Evolutionary conservation across 257 asterid species (phyloP).

Genomic region (Nicotiana obtusifolia): DNA sequence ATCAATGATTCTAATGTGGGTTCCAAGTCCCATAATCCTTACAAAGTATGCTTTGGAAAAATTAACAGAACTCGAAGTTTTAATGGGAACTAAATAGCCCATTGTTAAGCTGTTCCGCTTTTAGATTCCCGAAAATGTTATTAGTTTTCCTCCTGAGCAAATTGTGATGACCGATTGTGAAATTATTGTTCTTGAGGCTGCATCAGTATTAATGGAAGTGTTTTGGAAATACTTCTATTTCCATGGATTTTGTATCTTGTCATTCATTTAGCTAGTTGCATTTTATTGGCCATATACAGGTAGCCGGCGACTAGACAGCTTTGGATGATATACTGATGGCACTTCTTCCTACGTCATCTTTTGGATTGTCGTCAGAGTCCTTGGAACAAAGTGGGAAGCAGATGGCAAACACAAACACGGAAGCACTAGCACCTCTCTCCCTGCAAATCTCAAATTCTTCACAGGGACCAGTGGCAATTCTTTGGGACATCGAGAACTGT

Average conservation of each 20-base stretch:
- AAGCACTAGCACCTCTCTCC: slow-evolving; percentile 18
- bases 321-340: slow-evolving; percentile 30
- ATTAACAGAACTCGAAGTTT: background rate
- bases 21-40: background rate
- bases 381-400: slow-evolving; percentile 27
- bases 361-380: slow-evolving; percentile 25
- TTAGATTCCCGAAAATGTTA: background rate
- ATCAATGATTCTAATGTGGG: background rate
- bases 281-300: slow-evolving; percentile 20
- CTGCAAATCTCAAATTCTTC: slow-evolving; percentile 29
- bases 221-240: background rate
- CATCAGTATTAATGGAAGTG: background rate
- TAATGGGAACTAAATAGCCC: background rate
- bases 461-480: slow-evolving; percentile 66
- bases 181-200: background rate
- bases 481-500: slow-evolving; percentile 99
- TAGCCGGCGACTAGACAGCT: slow-evolving; percentile 7
- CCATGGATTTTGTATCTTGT: background rate
- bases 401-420: slow-evolving; percentile 24
- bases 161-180: background rate
- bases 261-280: background rate
- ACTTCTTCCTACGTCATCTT: slow-evolving; percentile 26
- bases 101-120: background rate
- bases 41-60: background rate
- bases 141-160: background rate